These are phyloP conservation scores for Ophiocordyceps camponoti-leonardi DNA, from an alignment of 2,329 filamentous ascomycete species.

Conservation along the genomic window DNA sequence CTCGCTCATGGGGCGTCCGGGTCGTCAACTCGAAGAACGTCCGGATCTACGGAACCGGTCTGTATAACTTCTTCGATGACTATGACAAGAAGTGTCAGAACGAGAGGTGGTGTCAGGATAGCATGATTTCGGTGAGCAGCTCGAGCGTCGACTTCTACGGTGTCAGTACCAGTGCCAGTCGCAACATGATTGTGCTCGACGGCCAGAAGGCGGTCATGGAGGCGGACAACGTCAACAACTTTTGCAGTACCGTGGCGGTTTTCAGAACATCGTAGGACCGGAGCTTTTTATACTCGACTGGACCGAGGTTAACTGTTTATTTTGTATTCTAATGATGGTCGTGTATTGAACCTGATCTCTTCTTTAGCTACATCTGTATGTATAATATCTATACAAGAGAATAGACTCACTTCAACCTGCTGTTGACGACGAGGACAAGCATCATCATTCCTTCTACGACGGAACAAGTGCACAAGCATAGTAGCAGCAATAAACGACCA, in stretches of 20 bases:
- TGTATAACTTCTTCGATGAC: slow-evolving; percentile 76
- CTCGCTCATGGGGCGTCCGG: slow-evolving; percentile 63
- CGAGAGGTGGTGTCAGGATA: slow-evolving; percentile 53
- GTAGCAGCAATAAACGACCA: no score
- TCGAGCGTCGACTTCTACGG: slow-evolving; percentile 50
- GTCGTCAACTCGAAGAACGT: slow-evolving; percentile 50
- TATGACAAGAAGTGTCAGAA: slow-evolving; percentile 50
- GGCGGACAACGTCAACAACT: slow-evolving; percentile 46
- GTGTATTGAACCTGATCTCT: no score
- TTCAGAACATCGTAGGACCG: slow-evolving; percentile 19
- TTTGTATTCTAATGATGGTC: no score
- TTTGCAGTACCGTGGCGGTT: slow-evolving; percentile 41
- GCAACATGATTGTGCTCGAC: slow-evolving; percentile 54
- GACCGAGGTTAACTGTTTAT: no score
- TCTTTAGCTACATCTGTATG: no score
- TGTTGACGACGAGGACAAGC: no score
- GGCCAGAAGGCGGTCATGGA: slow-evolving; percentile 35
- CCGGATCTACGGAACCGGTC: slow-evolving; percentile 53
- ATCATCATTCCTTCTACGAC: no score
- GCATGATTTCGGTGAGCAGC: slow-evolving; percentile 59
- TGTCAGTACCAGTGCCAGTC: slow-evolving; percentile 56
- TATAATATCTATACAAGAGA: no score
- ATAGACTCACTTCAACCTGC: no score
- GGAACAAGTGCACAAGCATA: no score
- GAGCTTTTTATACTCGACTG: no score